Base-by-base conservation (phyloP, 441 rosid genomes). In the Biscutella laevigata region DNA sequence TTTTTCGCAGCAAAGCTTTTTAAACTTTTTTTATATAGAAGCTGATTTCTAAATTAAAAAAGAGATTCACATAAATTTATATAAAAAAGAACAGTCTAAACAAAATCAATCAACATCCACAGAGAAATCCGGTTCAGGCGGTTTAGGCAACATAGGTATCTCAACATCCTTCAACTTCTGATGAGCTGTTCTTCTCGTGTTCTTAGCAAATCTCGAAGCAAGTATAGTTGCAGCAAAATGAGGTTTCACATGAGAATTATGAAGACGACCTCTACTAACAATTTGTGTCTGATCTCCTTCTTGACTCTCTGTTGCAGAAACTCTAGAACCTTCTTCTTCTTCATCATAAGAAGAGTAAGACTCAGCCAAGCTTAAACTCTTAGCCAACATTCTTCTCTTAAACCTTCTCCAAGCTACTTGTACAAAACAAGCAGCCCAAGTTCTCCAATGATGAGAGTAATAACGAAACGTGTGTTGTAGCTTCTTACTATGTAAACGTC, bases 381-480 rank as follows among this genome's bases (percentile, higher is more conserved):
- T 81, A 0, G 76, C 82, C 61, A 81, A 36, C 69, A 22, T 42
- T 60, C 90, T 71, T 64, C 71, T 85, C 76, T 53, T 80, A 71
- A 64, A 54, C 38, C 88, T 63, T 21, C 78, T 74, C 96, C 95
- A 91, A 37, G 88, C 90, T 1, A 77, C 90, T 68, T 85, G 98
- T 29, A 88, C 75, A 50, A 88, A 91, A 68, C 98, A 88, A 1
- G 96, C 83, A 11, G 74, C 91, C 98, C 96, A 83, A 19, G 95
- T 80, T 77, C 96, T 81, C 95, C 96, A 88, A 32, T 85, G 91
- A 53, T 85, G 68, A 11, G 95, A 90, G 65, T 87, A 80, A 62
- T 82, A 90, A 2, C 90, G 82, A 62, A 90, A 90, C 0, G 95
- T 82, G 50, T 88, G 98, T 38, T 91, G 98, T 1, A 91, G 84